Conservation (phyloP, 1,139 yeast genomes). For the Kurtzmaniella natalensis region DNA sequence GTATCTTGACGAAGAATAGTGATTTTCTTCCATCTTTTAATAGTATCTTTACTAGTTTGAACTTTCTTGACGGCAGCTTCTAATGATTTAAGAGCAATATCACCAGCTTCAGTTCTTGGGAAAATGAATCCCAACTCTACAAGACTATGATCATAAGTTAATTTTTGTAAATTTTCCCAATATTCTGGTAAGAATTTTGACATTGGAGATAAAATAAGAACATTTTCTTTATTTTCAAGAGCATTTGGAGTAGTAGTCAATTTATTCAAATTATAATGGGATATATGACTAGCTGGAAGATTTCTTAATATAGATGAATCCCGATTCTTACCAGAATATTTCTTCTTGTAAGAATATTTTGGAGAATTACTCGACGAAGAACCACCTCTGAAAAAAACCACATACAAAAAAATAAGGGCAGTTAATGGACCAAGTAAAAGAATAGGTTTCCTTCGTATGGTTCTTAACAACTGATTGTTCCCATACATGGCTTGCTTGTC, state of each 20-base stretch:
- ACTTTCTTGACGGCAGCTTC: constrained; percentile 62
- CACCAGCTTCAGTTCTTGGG: constrained; percentile 80
- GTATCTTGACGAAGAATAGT: constrained; percentile 90
- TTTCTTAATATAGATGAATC: constrained; percentile 52
- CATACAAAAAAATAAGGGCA: constrained; percentile 36
- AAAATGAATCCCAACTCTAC: constrained; percentile 87
- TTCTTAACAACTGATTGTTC: constrained; percentile 39
- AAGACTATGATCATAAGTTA: constrained; percentile 79
- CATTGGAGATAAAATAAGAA: constrained; percentile 83
- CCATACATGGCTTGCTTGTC: constrained; percentile 7
- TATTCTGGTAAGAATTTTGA: constrained; percentile 78
- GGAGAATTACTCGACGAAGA: constrained; percentile 17
- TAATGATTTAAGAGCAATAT: constrained; percentile 62
- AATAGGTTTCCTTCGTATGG: constrained; percentile 58
- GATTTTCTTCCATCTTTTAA: constrained; percentile 67
- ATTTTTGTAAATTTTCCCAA: constrained; percentile 75
- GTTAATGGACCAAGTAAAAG: constrained; percentile 43
- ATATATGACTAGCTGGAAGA: constrained; percentile 72
- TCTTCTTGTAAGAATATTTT: constrained; percentile 49
- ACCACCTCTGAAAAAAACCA: constrained; percentile 29
- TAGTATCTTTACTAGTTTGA: constrained; percentile 47
- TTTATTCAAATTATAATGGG: constrained; percentile 79
- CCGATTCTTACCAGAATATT: constrained; percentile 43
- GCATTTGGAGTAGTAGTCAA: constrained; percentile 69
- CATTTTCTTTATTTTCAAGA: constrained; percentile 70